phyloP scores from a whole-genome alignment of 345 rosid genomes.

The Arabidopsis arenosa region DNA sequence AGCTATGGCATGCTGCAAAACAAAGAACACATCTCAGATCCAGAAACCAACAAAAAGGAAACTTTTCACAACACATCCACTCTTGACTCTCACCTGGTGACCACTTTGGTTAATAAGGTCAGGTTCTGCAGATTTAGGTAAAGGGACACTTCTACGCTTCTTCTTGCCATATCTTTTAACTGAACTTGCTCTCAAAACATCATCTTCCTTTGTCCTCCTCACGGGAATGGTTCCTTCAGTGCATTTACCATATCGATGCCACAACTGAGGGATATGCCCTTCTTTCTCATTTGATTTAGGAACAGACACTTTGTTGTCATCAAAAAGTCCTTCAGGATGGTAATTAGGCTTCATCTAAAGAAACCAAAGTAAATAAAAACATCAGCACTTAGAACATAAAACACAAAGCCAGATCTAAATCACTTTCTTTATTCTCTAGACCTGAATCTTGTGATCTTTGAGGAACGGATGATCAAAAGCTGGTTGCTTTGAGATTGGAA shows the following conservation, averaged over 20 bases:
- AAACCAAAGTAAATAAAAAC: conserved; percentile 15
- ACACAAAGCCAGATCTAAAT: neutral
- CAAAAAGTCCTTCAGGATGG: conserved; percentile 88
- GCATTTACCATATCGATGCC: conserved; percentile 83
- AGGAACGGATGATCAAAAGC: conserved; percentile 97
- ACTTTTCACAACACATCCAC: conserved; percentile 1
- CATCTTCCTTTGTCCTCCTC: conserved; percentile 86
- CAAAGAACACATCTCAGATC: conserved; percentile 19
- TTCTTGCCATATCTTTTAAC: conserved; percentile 94
- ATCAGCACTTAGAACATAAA: neutral
- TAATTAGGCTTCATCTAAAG: conserved; percentile 82
- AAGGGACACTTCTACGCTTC: conserved; percentile 75
- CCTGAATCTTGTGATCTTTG: conserved; percentile 98
- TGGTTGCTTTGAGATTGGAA: conserved; percentile 83
- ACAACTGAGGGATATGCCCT: conserved; percentile 69
- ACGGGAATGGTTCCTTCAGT: conserved; percentile 81
- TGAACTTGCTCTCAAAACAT: conserved; percentile 92
- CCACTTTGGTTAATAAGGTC: conserved; percentile 84
- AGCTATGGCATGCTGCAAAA: conserved; percentile 89
- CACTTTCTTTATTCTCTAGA: conserved; percentile 1
- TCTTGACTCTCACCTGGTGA: conserved; percentile 69
- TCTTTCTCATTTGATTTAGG: conserved; percentile 54
- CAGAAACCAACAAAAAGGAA: conserved; percentile 21
- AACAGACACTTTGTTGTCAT: conserved; percentile 68
- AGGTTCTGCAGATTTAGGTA: conserved; percentile 92